phyloP scores from a whole-genome alignment of 257 asterid species.

The Mentha longifolia region DNA sequence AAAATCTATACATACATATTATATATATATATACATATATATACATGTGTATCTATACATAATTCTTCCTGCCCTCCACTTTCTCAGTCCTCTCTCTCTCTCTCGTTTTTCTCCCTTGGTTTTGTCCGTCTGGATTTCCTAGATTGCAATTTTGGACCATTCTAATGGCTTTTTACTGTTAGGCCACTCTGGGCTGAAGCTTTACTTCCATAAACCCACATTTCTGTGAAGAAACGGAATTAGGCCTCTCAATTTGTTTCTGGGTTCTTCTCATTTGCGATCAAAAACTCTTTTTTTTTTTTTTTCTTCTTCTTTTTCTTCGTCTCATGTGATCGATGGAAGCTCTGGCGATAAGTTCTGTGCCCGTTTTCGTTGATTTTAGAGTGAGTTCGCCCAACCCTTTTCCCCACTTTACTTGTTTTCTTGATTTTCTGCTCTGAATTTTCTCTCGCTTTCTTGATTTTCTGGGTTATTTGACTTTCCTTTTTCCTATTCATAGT shows the following conservation, averaged over 20 bases:
- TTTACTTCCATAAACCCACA: not conserved
- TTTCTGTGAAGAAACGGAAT: constrained; percentile 12
- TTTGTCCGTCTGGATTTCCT: constrained; percentile 40
- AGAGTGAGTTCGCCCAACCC: constrained; percentile 44
- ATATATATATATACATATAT: no score
- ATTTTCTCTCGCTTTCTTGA: not conserved
- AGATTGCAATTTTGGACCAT: constrained; percentile 32
- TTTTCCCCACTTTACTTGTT: constrained; percentile 7
- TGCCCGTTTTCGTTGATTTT: constrained; percentile 45
- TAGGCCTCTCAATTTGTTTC: not conserved
- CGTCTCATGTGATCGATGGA: constrained; percentile 47
- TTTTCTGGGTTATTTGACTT: constrained; percentile 19
- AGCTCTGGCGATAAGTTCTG: constrained; percentile 47
- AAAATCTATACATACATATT: not conserved
- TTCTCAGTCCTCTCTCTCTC: constrained; percentile 27
- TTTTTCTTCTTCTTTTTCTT: not conserved
- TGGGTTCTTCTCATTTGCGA: constrained; percentile 6
- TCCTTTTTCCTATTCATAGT: constrained; percentile 12
- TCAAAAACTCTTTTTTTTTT: not conserved
- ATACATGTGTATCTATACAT: not conserved
- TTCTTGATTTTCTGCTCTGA: not conserved
- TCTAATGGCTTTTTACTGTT: not conserved
- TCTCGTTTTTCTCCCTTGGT: constrained; percentile 26
- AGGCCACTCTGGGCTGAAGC: constrained; percentile 11
- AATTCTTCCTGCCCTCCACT: not conserved